Evolutionary conservation across 768 basidiomycete genomes (phyloP), one percentile per base, ranked within the genome.

Genomic region (Austroboletus festivus): DNA sequence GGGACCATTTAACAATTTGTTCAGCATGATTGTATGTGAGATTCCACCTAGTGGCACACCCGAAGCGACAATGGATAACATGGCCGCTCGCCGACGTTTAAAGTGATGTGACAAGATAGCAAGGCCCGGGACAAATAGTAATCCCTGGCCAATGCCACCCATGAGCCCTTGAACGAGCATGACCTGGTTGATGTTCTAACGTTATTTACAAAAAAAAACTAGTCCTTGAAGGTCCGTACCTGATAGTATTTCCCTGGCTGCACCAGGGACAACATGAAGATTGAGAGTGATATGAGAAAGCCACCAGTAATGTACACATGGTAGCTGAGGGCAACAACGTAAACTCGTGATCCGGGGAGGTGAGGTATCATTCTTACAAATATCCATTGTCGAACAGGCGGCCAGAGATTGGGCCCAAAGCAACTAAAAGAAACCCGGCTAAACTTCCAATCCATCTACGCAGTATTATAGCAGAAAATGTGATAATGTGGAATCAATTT

Each of bases 21-120:
- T 85, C 23, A 87, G 65, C 71, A 85, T 76, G 52, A 83, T 80
- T 1, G 82, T 80, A 46, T 83, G 76, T 13, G 78, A 54, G 19
- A 80, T 65, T 6, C 78, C 80, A 8, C 85, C 83, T 3, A 82
- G 59, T 3, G 78, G 73, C 28, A 75, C 71, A 20, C 76, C 76
- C 23, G 77, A 76, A 23, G 74, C 31, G 5, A 68, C 69, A 37
- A 80, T 57, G 9, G 77, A 75, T 55, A 76, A 73, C 6, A 75
- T 74, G 4, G 74, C 52, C 4, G 73, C 60, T 21, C 76, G 65
- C 13, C 67, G 62, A 40, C 60, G 62, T 24, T 59, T 58, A 61
- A 80, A 81, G 53, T 74, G 71, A 28, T 77, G 78, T 5, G 73
- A 69, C 8, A 76, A 55, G 19, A 79, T 51, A 5, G 69, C 68